Evolutionary conservation across 306 rosid genomes (phyloP).

Genomic region (Castanospermum australe): DNA sequence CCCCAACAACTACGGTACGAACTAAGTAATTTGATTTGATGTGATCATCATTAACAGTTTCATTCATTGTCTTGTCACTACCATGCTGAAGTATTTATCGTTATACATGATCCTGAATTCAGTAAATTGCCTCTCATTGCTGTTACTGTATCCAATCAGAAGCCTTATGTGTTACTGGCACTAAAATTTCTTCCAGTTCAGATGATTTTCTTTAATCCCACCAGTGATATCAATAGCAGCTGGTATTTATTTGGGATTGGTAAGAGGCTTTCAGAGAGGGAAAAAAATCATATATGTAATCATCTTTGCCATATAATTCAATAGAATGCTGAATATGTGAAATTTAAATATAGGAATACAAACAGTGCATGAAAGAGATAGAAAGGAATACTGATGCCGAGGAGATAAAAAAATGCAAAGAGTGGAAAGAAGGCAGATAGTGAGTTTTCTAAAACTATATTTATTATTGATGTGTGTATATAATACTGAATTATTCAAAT

Average conservation of each 20-base stretch:
- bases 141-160: neutral
- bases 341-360: neutral
- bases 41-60: neutral
- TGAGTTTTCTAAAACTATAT: neutral
- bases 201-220: neutral
- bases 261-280: neutral
- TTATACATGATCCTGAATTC: neutral
- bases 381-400: neutral
- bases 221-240: neutral
- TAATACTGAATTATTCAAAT: neutral
- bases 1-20: slow-evolving; percentile 50
- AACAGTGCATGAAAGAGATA: neutral
- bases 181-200: neutral
- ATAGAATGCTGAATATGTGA: neutral
- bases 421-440: slow-evolving; percentile 6
- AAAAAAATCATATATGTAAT: neutral
- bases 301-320: neutral
- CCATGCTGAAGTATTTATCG: neutral
- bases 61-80: neutral
- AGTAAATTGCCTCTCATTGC: neutral
- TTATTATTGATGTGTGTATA: neutral
- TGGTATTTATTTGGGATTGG: neutral
- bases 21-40: slow-evolving; percentile 22
- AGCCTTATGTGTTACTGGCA: neutral
- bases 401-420: neutral